These are phyloP conservation scores for Crucihimalaya himalaica DNA, from an alignment of 345 rosid species.

Conservation along the genomic window DNA sequence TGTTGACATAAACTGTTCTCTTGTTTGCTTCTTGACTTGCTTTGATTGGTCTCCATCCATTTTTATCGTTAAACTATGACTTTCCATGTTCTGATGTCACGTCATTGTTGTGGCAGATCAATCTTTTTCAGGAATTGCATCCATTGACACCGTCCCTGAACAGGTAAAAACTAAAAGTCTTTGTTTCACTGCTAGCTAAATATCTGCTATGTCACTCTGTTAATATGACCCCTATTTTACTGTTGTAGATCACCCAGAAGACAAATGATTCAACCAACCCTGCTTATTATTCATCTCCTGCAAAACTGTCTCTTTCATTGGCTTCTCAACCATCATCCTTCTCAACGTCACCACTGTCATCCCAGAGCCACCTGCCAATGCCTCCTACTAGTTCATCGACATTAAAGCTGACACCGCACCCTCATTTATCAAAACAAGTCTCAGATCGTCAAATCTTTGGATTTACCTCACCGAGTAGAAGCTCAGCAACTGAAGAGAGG, in stretches of 20 bases:
- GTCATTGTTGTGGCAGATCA: slow-evolving; percentile 53
- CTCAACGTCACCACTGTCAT: slow-evolving; percentile 49
- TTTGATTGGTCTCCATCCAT: not conserved
- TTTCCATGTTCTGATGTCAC: slow-evolving; percentile 4
- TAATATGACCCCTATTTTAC: slow-evolving; percentile 14
- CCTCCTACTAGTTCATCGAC: slow-evolving; percentile 50
- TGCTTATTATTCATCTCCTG: slow-evolving; percentile 53
- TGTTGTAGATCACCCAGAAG: slow-evolving; percentile 13
- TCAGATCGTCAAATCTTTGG: slow-evolving; percentile 42
- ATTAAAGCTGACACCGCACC: slow-evolving; percentile 41
- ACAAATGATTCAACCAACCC: slow-evolving; percentile 54
- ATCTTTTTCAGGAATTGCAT: slow-evolving; percentile 61
- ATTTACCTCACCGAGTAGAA: slow-evolving; percentile 31
- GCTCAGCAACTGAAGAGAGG: slow-evolving; percentile 31
- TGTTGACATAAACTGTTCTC: slow-evolving; percentile 12
- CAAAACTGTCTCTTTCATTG: slow-evolving; percentile 56
- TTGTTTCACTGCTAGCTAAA: slow-evolving; percentile 16
- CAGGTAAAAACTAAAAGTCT: slow-evolving; percentile 58
- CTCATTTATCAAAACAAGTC: slow-evolving; percentile 49
- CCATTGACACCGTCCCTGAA: slow-evolving; percentile 54
- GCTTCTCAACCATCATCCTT: slow-evolving; percentile 67
- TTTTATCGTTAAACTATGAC: not conserved
- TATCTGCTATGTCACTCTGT: not conserved
- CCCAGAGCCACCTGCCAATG: slow-evolving; percentile 46
- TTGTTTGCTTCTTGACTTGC: slow-evolving; percentile 16